phyloP scores from a whole-genome alignment of 768 basidiomycete species.

The Leccinum disarticulatum region DNA sequence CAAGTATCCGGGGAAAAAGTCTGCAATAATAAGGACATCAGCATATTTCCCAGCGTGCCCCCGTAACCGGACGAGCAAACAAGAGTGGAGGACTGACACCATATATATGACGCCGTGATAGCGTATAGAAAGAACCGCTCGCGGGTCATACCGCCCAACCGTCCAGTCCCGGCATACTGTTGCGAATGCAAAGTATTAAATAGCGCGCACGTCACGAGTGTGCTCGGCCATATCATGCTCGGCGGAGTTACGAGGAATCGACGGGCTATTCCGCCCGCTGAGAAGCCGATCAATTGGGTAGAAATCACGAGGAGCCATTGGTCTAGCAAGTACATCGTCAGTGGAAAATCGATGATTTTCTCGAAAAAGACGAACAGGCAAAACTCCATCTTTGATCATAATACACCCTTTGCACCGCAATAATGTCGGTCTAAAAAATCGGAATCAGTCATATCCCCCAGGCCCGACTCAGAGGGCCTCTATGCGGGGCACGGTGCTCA shows the following conservation, averaged over 20 bases:
- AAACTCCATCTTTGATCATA: constrained; percentile 65
- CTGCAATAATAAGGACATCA: constrained; percentile 13
- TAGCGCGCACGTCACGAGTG: constrained; percentile 70
- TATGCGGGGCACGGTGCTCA: constrained; percentile 17
- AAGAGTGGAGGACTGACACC: constrained; percentile 45
- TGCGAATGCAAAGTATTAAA: constrained; percentile 80
- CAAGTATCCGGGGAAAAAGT: constrained; percentile 47
- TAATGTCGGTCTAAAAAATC: constrained; percentile 52
- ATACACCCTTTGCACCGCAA: constrained; percentile 74
- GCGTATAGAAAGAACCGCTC: constrained; percentile 75
- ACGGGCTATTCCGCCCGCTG: constrained; percentile 71
- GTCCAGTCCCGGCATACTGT: constrained; percentile 62
- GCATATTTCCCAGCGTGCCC: constrained; percentile 8
- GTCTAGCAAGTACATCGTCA: constrained; percentile 40
- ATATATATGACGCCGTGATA: constrained; percentile 54
- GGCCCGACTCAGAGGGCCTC: neutral
- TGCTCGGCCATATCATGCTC: constrained; percentile 71
- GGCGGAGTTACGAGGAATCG: constrained; percentile 69
- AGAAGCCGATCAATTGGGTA: constrained; percentile 79
- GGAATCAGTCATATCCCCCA: neutral
- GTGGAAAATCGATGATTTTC: neutral
- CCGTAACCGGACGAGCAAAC: neutral
- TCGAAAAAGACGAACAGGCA: constrained; percentile 43
- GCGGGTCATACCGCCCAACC: constrained; percentile 62
- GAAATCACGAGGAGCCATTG: constrained; percentile 81